Evolutionary conservation across 352 stramenopile genomes (phyloP), one percentile per base, ranked within the genome.

Genomic region (Phytophthora hybrid): DNA sequence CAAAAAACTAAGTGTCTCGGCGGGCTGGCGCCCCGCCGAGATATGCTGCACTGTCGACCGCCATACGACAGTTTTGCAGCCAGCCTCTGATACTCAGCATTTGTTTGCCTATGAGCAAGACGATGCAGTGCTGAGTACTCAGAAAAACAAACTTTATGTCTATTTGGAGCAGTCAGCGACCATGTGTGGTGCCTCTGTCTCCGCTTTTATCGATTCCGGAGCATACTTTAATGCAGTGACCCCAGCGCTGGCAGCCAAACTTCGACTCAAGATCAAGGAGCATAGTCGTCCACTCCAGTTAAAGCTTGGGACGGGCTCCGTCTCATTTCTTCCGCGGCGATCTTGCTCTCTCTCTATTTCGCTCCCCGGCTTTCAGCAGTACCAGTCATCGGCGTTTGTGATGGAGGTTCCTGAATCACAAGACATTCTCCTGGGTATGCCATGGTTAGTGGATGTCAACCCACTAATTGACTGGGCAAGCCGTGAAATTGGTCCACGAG

Each of bases 1-100:
- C n/a, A 51, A 66, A 64, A 64, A 66, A 64, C 53, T 59, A 70
- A n/a, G 19, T 5, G 13, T 64, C 63, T 71, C 44, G 41, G 41
- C 44, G 52, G 63, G 63, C 11, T 63, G 58, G 37, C 39, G 4
- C 1, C 66, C 66, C 51, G 66, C 21, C 51, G 58, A 73, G 51
- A 67, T 61, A 29, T 13, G 51, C 58, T 63, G 18, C 39, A 44
- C 29, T 63, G 5, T 7, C 51, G 49, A 67, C 16, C 7, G 59
- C 41, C 58, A 59, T 73, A 63, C 66, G 66, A 21, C 58, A 73
- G 29, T 54, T 31, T 19, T 29, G 57, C 23, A 58, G 65, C 6
- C 47, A 46, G 47, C 34, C 65, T 41, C 49, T 55, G 49, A 8
- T 5, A 21, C 23, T 57, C 65, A 65, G 21, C 26, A 47, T 19